Conservation (phyloP, 208 protist species). For the Leishmania aethiopica region DNA sequence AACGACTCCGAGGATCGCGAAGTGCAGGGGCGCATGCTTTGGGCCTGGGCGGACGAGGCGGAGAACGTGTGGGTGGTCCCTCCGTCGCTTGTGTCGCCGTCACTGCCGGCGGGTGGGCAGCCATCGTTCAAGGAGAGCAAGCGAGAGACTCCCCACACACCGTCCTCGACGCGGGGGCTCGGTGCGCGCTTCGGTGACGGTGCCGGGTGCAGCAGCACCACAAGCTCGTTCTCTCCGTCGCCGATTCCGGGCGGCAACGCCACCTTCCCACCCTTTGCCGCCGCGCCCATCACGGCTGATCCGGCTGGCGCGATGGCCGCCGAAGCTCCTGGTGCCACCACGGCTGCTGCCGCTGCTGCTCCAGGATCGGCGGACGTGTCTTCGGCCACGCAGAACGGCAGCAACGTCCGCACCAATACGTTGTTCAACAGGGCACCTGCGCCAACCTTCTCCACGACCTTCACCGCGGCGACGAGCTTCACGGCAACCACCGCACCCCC, state of each 20-base stretch:
- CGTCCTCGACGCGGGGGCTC: neutral
- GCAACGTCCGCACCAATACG: neutral
- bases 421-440: neutral
- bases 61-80: conserved; percentile 24
- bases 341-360: neutral
- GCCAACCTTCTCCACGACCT: neutral
- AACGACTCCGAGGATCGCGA: neutral
- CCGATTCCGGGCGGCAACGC: conserved; percentile 15
- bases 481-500: neutral
- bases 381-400: neutral
- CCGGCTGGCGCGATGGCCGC: neutral
- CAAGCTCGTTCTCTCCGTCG: conserved; percentile 18
- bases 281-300: neutral
- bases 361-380: neutral
- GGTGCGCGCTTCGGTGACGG: conserved; percentile 6
- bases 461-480: neutral
- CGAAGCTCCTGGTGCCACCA: no score
- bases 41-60: conserved; percentile 23
- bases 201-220: conserved; percentile 3
- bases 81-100: conserved; percentile 10
- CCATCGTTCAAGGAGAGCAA: conserved; percentile 30
- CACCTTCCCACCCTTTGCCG: conserved; percentile 14
- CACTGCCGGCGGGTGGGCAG: conserved; percentile 26
- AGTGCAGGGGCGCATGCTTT: conserved; percentile 11
- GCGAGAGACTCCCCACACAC: conserved; percentile 27